Base-by-base conservation (phyloP, 129 eudicot species). In the Pulicaria dysenterica region DNA sequence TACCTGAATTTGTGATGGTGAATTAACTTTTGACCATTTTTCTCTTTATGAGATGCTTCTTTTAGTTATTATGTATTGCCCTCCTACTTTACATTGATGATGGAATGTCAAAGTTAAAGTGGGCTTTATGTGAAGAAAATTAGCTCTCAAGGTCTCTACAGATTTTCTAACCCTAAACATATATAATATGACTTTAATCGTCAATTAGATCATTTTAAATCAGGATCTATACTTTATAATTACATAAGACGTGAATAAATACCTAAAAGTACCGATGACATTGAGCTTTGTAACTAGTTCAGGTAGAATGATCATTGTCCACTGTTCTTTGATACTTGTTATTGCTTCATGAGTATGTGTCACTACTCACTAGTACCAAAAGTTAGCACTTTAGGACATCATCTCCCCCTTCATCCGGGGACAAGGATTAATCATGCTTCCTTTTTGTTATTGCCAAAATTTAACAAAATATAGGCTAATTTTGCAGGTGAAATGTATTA, bases 241-340 rank as follows among this genome's bases (percentile, higher is more conserved):
- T 36, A 59, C 5, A 8, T 59, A 36, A 59, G 65, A 3, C 65
- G 3, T 59, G 65, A 59, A 59, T 59, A 59, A 54, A 24, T 24
- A 24, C 31, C 31, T 24, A 1, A 24, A 24, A 24, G 31, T 24
- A 24, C 31, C 31, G 31, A 24, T 24, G 31, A 24, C 31, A 24
- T 24, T 24, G 31, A 24, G 31, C 31, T 24, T 24, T 24, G 31
- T 24, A 24, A 24, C 31, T 24, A 24, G 31, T 24, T 24, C 31
- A 24, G 31, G 31, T 24, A 24, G 31, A 24, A 24, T 24, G 31
- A 24, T 24, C 31, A 24, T 24, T 24, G 31, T 24, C 31, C 31
- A 24, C 31, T 24, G 31, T 24, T 24, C 31, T 24, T 24, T 24
- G 31, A 24, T 24, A 24, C 31, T 24, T 24, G 31, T 24, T 24